Base-by-base conservation (phyloP, 192 early-diverging fungal species). In the Linderina pennispora region DNA sequence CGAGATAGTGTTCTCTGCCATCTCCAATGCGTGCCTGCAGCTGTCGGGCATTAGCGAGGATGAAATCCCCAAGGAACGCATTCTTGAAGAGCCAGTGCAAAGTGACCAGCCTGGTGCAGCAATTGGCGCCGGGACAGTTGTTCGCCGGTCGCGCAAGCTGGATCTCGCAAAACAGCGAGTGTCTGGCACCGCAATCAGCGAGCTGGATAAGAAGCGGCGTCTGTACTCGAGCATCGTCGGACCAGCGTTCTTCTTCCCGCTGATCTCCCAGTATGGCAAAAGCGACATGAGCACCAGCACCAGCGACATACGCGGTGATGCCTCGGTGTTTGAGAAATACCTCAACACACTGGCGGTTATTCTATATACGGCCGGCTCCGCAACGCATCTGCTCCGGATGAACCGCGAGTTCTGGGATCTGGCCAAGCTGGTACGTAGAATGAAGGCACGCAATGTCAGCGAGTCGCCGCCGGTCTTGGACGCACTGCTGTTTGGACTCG, bases 401-500 rank as follows among this genome's bases (percentile, higher is more conserved):
- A 56, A 55, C 38, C 50, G 62, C n/a, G 68, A 65, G 53, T 60
- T 65, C 24, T 72, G 62, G 62, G 45, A 50, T 25, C 33, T 72
- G 40, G 42, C 42, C 19, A 51, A 48, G 8, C 35, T 70, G 23
- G 43, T 70, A 11, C 49, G 64, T 2, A 42, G 53, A 1, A n/a
- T 46, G 6, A 18, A 13, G 21, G 28, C 5, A 11, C 28, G 28
- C 28, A 11, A 31, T 7, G 43, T 55, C 2, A 31, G 48, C 35
- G 53, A 62, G 43, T 23, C 66, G 21, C 51, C 51, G 46, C 66
- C 55, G 1, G 66, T 70, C 2, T 37, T 70, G 1, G 55, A 70
- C 2, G 66, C 66, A 1, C 28, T 70, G 42, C 15, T 70, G 43
- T 70, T 70, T 54, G 66, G 66, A 6, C 54, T 70, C 17, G 66